phyloP scores from a whole-genome alignment of 2,329 filamentous ascomycete species.

The Claviceps africana region DNA sequence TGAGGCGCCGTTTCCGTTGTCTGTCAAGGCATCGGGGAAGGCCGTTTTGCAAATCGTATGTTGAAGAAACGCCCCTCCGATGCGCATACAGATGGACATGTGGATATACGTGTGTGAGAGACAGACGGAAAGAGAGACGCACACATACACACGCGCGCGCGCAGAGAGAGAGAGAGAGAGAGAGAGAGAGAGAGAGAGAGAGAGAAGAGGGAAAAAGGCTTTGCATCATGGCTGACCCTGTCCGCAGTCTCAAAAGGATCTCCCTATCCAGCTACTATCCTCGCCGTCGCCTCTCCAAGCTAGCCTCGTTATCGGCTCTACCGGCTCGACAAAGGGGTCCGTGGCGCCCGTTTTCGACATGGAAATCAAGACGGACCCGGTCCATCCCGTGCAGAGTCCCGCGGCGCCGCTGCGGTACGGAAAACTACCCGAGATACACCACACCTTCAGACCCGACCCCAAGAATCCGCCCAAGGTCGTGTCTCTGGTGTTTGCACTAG shows the following conservation, averaged over 20 bases:
- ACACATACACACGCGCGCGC: too few species aligned
- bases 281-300: constrained; percentile 57
- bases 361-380: constrained; percentile 48
- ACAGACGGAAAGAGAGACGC: too few species aligned
- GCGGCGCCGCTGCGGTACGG: constrained; percentile 68
- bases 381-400: constrained; percentile 42
- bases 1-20: constrained; percentile 76
- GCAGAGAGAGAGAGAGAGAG: too few species aligned
- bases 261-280: constrained; percentile 68
- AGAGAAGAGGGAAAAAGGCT: too few species aligned
- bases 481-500: constrained; percentile 61
- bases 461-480: constrained; percentile 69
- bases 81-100: too few species aligned
- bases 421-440: constrained; percentile 72
- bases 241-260: constrained; percentile 67
- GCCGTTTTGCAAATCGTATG: constrained; percentile 71
- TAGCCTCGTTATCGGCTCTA: constrained; percentile 74
- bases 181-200: too few species aligned
- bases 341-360: constrained; percentile 61
- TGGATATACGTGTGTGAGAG: too few species aligned
- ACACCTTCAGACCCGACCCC: constrained; percentile 73
- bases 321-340: constrained; percentile 58
- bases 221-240: too few species aligned
- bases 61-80: constrained; percentile 7
- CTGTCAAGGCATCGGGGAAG: constrained; percentile 77